These are phyloP conservation scores for Leccinum broughii DNA, from an alignment of 768 basidiomycete species.

Conservation along the genomic window DNA sequence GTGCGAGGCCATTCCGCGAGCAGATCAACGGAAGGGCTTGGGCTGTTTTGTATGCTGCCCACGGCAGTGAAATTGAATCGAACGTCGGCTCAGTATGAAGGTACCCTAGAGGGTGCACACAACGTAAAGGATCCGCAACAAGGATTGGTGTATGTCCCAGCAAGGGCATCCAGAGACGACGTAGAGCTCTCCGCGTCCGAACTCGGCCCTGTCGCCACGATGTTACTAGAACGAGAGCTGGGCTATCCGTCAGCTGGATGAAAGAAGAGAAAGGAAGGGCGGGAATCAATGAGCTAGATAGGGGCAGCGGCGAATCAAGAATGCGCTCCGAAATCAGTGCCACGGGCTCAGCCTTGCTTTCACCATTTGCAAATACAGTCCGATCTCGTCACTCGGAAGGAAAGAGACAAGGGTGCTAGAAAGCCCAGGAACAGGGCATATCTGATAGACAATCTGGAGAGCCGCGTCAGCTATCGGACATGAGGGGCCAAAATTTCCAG, in stretches of 20 bases:
- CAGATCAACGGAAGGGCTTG: constrained; percentile 17
- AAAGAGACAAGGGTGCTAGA: constrained; percentile 30
- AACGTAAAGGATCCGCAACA: constrained; percentile 42
- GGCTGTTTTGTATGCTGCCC: constrained; percentile 14
- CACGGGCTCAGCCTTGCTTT: constrained; percentile 15
- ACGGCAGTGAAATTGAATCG: constrained; percentile 30
- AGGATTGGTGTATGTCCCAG: constrained; percentile 38
- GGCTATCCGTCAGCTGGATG: neutral
- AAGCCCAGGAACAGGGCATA: constrained; percentile 37
- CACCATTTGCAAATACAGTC: constrained; percentile 37
- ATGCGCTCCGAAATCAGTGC: constrained; percentile 17
- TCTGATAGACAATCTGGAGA: constrained; percentile 36
- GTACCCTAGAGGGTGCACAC: constrained; percentile 31
- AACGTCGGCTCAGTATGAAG: constrained; percentile 26
- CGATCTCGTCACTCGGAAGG: constrained; percentile 38
- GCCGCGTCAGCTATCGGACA: neutral
- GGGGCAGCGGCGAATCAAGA: constrained; percentile 24
- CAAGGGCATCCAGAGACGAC: constrained; percentile 26
- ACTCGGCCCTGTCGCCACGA: neutral
- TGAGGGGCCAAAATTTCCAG: neutral
- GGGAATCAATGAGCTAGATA: neutral
- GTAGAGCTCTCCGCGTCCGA: neutral
- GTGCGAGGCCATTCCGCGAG: constrained; percentile 35
- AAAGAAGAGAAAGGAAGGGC: neutral
- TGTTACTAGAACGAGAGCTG: neutral